phyloP scores from a whole-genome alignment of 202 grass and related monocot genomes.

The Zizania palustris region DNA sequence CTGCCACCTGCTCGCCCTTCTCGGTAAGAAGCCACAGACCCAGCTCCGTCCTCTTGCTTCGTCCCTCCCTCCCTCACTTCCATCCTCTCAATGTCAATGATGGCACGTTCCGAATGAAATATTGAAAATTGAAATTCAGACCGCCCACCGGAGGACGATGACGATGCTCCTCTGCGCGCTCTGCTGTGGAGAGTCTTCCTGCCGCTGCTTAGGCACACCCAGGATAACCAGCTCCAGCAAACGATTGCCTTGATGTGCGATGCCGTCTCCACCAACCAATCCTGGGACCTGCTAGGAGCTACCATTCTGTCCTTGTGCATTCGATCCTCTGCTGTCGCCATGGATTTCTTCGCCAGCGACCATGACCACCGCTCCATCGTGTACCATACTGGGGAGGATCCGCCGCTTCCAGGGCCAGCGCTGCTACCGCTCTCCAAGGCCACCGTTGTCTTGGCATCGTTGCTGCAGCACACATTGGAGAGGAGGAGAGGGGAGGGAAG shows the following conservation, averaged over 20 bases:
- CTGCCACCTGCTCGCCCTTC: slow-evolving; percentile 66
- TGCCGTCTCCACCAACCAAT: slow-evolving; percentile 45
- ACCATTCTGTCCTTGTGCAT: slow-evolving; percentile 74
- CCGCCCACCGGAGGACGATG: slow-evolving; percentile 2
- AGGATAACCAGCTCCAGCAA: slow-evolving; percentile 57
- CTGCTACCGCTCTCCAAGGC: slow-evolving; percentile 46
- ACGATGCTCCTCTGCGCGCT: slow-evolving; percentile 38
- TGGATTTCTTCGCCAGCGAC: slow-evolving; percentile 39
- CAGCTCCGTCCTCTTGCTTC: background rate
- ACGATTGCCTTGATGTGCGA: slow-evolving; percentile 56
- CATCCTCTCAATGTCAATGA: too few species aligned
- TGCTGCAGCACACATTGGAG: slow-evolving; percentile 48
- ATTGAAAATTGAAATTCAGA: slow-evolving; percentile 9
- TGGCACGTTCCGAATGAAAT: too few species aligned
- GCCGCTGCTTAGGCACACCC: slow-evolving; percentile 56
- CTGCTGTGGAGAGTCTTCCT: slow-evolving; percentile 70
- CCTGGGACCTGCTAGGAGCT: slow-evolving; percentile 65
- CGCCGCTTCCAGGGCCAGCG: background rate
- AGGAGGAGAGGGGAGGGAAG: slow-evolving; percentile 18
- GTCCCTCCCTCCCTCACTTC: background rate
- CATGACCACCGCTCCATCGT: slow-evolving; percentile 28
- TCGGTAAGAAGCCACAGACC: slow-evolving; percentile 12
- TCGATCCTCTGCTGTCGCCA: slow-evolving; percentile 47
- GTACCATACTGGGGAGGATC: slow-evolving; percentile 37
- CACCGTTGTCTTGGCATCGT: slow-evolving; percentile 49